A percentile compares a stretch with the other conserved stretches of the same genome.
phyloP scores from a whole-genome alignment of 352 stramenopile species.

The Phytophthora parvispora region DNA sequence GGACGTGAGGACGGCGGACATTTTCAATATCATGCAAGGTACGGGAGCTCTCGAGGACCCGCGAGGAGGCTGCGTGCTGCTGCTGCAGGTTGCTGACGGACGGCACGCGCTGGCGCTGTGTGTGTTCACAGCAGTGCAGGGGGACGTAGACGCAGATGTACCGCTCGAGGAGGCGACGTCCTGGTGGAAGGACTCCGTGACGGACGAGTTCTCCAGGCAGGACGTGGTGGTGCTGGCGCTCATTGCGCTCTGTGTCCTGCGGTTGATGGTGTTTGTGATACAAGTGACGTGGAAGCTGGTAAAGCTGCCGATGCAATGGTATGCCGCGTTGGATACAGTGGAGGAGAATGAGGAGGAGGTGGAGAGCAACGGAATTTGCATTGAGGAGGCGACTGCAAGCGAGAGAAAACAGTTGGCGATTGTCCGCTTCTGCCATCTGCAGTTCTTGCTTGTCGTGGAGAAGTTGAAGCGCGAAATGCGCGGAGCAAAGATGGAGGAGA shows the following conservation, averaged over 20 bases:
- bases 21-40: conserved; percentile 65
- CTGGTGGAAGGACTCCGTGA: conserved; percentile 48
- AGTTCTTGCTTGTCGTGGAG: conserved; percentile 53
- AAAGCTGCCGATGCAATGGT: conserved; percentile 33
- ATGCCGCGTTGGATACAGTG: conserved; percentile 8
- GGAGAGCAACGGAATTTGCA: conserved; percentile 3
- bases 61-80: background rate
- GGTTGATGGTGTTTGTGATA: conserved; percentile 35
- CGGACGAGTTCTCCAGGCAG: conserved; percentile 51
- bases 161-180: conserved; percentile 20
- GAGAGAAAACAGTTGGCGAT: conserved; percentile 33
- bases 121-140: conserved; percentile 26
- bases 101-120: conserved; percentile 27
- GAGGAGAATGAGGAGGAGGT: conserved; percentile 1
- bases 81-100: conserved; percentile 25
- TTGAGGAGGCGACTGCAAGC: background rate
- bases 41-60: conserved; percentile 7
- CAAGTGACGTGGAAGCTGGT: conserved; percentile 41
- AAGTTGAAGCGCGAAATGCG: conserved; percentile 60
- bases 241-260: conserved; percentile 39
- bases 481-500: conserved; percentile 24
- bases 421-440: conserved; percentile 53
- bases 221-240: conserved; percentile 56
- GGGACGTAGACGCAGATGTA: conserved; percentile 5
- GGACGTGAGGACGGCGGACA: conserved; percentile 61